Conservation (phyloP, 208 protist species). For the Trypanosoma cruzi region DNA sequence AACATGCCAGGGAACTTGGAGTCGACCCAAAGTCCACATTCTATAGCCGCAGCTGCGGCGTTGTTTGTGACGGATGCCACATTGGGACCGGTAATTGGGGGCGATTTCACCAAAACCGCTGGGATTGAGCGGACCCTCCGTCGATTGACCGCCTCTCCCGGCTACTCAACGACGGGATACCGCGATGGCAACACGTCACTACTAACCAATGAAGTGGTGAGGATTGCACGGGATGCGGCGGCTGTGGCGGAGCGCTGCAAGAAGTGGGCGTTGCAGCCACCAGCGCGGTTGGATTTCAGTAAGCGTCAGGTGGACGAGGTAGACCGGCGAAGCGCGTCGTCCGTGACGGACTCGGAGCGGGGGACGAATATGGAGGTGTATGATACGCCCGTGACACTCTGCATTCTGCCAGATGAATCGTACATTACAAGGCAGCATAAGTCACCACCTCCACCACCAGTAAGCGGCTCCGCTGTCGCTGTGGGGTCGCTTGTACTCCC, state of each 20-base stretch:
- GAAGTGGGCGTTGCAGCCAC: constrained; percentile 28
- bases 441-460: background rate
- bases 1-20: constrained; percentile 10
- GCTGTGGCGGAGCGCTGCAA: constrained; percentile 43
- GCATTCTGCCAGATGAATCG: constrained; percentile 24
- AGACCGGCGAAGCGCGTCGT: constrained; percentile 22
- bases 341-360: constrained; percentile 10
- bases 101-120: background rate
- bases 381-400: constrained; percentile 22
- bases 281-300: constrained; percentile 40
- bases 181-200: background rate
- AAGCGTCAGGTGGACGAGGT: constrained; percentile 30
- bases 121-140: background rate
- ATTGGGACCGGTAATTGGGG: background rate
- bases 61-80: no score
- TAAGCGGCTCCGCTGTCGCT: background rate
- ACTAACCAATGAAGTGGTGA: constrained; percentile 24
- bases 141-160: background rate
- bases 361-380: constrained; percentile 17
- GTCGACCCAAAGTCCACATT: constrained; percentile 14
- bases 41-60: background rate
- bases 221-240: constrained; percentile 47
- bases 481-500: constrained; percentile 29
- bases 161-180: background rate
- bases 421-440: constrained; percentile 5